A percentile compares a stretch with the other conserved stretches of the same genome.
These are phyloP conservation scores for Perkinsela sp. DNA, from an alignment of 208 protist genomes.

Conservation along the genomic window DNA sequence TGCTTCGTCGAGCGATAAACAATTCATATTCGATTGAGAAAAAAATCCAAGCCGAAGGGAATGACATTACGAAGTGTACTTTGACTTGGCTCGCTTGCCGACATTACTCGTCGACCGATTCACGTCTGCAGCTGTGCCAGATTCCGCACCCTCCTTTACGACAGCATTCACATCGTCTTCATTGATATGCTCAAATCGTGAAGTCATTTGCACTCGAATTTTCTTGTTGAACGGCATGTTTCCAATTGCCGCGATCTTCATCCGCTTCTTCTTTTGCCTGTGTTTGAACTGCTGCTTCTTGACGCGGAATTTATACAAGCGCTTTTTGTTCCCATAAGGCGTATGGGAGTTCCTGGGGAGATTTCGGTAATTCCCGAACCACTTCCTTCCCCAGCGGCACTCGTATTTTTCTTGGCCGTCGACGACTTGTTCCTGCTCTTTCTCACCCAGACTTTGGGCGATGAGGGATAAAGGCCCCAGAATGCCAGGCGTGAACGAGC, in stretches of 20 bases:
- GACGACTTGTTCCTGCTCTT: too few relatives aligned
- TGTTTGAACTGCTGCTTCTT: neutral
- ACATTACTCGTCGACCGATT: neutral
- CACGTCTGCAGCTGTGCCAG: neutral
- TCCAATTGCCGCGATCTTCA: neutral
- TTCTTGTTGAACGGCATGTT: neutral
- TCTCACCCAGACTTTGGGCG: too few relatives aligned
- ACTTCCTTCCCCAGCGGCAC: neutral
- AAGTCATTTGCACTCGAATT: neutral
- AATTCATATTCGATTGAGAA: too few relatives aligned
- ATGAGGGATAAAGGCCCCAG: too few relatives aligned
- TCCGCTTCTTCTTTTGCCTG: neutral
- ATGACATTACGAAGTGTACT: neutral
- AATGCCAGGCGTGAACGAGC: too few relatives aligned
- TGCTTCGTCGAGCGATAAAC: too few relatives aligned
- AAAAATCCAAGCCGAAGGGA: too few relatives aligned
- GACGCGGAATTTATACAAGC: neutral
- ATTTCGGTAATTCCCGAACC: neutral
- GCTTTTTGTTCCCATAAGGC: neutral
- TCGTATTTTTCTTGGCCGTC: neutral
- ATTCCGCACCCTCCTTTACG: neutral
- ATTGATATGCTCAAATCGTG: neutral
- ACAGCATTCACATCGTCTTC: neutral
- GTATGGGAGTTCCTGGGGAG: neutral
- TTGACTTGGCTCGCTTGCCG: neutral